Conservation (phyloP, 176 grass and related monocot genomes). For the Elymus sibiricus region DNA sequence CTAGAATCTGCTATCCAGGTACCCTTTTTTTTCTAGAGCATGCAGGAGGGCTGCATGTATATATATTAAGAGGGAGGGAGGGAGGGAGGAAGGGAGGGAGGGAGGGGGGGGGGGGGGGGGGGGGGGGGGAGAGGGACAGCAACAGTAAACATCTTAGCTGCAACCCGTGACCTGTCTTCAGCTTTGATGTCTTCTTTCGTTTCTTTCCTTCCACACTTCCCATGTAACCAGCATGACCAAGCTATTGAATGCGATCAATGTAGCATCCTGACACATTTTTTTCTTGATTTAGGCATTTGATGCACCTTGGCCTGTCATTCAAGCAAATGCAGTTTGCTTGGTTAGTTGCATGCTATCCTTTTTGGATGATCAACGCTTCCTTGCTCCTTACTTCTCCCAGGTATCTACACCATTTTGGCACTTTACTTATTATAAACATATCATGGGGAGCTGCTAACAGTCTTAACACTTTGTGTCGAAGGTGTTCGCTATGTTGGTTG, state of each 20-base stretch:
- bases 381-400: slow-evolving; percentile 92
- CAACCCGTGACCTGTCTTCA: neutral
- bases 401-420: slow-evolving; percentile 40
- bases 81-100: no score
- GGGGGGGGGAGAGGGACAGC: no score
- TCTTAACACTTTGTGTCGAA: slow-evolving; percentile 40
- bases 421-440: slow-evolving; percentile 11
- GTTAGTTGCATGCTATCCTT: slow-evolving; percentile 82
- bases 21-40: neutral
- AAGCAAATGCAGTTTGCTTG: slow-evolving; percentile 94
- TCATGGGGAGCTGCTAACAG: neutral
- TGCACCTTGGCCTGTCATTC: slow-evolving; percentile 88
- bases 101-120: no score
- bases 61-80: neutral
- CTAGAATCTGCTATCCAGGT: slow-evolving; percentile 95
- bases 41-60: neutral
- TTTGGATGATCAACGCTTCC: slow-evolving; percentile 81
- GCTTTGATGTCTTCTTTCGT: neutral
- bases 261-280: slow-evolving; percentile 14
- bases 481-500: slow-evolving; percentile 79
- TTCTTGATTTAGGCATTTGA: slow-evolving; percentile 79
- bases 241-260: neutral
- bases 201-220: neutral
- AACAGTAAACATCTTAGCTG: neutral
- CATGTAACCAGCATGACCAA: neutral